Base-by-base conservation (phyloP, 2,329 filamentous ascomycete genomes). In the Paraconiothyrium brasiliense region DNA sequence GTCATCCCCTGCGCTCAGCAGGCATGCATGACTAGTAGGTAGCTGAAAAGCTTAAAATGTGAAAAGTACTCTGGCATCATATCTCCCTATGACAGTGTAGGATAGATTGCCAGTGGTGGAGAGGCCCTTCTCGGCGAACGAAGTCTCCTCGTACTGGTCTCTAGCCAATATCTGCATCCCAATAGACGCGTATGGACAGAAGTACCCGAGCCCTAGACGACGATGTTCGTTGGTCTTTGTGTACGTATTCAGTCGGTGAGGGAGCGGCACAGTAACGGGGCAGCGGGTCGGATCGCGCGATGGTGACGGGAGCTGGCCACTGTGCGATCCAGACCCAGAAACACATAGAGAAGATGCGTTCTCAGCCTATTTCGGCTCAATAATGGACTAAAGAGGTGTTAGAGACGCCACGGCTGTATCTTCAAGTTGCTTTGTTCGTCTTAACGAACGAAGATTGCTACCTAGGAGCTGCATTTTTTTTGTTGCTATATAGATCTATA, bases 31-130 rank as follows among this genome's bases (percentile, higher is more conserved):
- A 22, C 32, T 32, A 13, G 11, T 47, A 47, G 32, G 43, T 48
- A 56, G 43, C 54, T 56, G 11, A 48, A 47, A 9, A 56, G 41
- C 39, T 16, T 30, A 41, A 30, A 27, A 52, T 24, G 14, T 24
- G 4, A 54, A 54, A 39, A 54, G 11, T 20, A 54, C 11, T n/a
- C 20, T 43, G 24, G 22, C 37, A 37, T 37, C 20, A 30, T 9
- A 27, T 22, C 41, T 10, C 9, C 22, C 14, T 20, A 10, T 27
- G 7, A 27, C 22, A 27, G n/a, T 35, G 16, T 20, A 9, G 30
- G 24, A 30, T 11, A 32, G 16, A n/a, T 16, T 20, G 16, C n/a
- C 9, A 41, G 39, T 41, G 39, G n/a, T n/a, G 39, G 13, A 5
- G 5, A 41, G 16, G 4, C 39, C n/a, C 37, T 6, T n/a, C 14